phyloP scores from a whole-genome alignment of 768 basidiomycete genomes.

The Xerocomellus amylosporus region DNA sequence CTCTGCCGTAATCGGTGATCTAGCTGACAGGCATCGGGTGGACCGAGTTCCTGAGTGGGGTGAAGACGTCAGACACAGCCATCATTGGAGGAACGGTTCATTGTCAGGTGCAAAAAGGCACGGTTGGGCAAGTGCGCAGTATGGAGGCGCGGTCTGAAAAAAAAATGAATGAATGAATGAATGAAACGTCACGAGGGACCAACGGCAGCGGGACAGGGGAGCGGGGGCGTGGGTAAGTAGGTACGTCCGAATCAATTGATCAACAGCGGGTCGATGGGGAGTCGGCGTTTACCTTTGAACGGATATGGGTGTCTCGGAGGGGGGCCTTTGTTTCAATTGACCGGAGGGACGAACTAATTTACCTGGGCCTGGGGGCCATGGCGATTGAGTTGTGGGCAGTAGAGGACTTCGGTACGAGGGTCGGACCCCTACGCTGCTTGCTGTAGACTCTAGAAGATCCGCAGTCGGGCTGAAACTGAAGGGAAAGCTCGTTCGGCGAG shows the following conservation, averaged over 20 bases:
- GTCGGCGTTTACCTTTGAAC: background rate
- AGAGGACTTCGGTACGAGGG: background rate
- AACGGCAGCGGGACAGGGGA: background rate
- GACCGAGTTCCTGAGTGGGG: conserved; percentile 4
- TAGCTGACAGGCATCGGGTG: background rate
- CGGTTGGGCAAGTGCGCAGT: conserved; percentile 6
- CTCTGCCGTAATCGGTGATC: conserved; percentile 14
- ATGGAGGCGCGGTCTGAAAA: background rate
- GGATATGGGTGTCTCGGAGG: background rate
- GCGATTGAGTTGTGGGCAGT: background rate
- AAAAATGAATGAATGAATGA: too few species aligned
- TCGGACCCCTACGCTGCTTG: background rate
- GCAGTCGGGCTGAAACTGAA: background rate
- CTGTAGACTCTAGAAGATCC: conserved; percentile 3
- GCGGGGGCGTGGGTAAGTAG: background rate
- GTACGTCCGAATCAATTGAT: background rate
- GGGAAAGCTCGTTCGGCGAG: background rate
- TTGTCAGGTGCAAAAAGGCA: background rate
- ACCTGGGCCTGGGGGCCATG: background rate
- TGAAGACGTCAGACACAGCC: conserved; percentile 10
- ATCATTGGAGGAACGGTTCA: background rate
- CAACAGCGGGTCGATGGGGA: background rate
- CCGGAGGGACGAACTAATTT: background rate
- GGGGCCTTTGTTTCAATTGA: background rate
- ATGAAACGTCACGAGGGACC: background rate